phyloP scores from a whole-genome alignment of 1,139 yeast genomes.

The Maudiozyma humilis region DNA sequence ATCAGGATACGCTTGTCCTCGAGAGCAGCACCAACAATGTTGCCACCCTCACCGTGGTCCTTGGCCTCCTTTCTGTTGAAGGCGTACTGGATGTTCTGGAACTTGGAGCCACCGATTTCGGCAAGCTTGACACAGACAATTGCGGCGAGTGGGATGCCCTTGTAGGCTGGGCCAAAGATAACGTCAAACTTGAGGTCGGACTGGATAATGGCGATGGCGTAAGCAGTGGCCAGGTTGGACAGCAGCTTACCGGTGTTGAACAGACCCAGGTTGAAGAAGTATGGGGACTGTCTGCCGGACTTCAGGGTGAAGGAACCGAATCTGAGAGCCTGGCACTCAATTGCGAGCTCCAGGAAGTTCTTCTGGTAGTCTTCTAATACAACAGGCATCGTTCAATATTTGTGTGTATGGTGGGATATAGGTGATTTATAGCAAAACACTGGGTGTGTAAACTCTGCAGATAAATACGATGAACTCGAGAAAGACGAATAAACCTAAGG shows the following conservation, averaged over 20 bases:
- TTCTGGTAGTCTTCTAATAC: constrained; percentile 46
- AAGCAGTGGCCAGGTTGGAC: constrained; percentile 73
- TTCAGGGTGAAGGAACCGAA: constrained; percentile 86
- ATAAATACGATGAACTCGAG: no score
- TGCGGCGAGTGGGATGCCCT: constrained; percentile 94
- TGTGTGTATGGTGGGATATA: not conserved
- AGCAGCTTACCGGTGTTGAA: constrained; percentile 75
- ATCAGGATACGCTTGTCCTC: constrained; percentile 66
- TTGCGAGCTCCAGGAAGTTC: constrained; percentile 69
- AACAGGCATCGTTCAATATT: constrained; percentile 14
- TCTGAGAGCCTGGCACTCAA: constrained; percentile 70
- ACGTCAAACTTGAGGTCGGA: constrained; percentile 81
- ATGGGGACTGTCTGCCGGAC: constrained; percentile 91
- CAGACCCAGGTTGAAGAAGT: constrained; percentile 88
- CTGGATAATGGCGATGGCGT: constrained; percentile 78
- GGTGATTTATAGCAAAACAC: no score
- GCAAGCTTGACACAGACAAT: constrained; percentile 86
- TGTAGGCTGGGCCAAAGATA: constrained; percentile 94
- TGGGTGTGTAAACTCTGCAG: no score
- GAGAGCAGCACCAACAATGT: constrained; percentile 77
- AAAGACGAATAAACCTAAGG: no score
- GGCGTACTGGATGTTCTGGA: constrained; percentile 56
- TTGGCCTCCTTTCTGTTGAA: constrained; percentile 88
- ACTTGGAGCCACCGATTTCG: constrained; percentile 76
- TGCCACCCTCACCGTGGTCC: constrained; percentile 98